Evolutionary conservation across 257 asterid genomes (phyloP).

Genomic region (Petunia secreta): DNA sequence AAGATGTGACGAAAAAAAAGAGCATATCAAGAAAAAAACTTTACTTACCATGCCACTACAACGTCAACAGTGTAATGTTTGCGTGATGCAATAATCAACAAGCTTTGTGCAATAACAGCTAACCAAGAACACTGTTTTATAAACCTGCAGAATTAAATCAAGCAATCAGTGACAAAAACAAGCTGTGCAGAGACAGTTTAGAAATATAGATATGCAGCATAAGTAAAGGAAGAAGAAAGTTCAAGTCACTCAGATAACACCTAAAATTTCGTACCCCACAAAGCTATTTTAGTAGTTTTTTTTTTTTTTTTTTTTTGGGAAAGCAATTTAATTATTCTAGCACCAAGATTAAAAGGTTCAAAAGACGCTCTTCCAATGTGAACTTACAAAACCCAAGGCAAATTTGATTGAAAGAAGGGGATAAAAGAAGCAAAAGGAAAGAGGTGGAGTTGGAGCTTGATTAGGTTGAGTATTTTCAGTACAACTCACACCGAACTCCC

Average conservation of each 20-base stretch:
- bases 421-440: slow-evolving; percentile 20
- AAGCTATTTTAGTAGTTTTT: no score
- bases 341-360: not conserved
- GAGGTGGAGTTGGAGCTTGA: not conserved
- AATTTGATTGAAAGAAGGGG: not conserved
- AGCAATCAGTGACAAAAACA: not conserved
- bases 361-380: not conserved
- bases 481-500: slow-evolving; percentile 5
- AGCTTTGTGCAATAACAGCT: slow-evolving; percentile 71
- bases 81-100: slow-evolving; percentile 91
- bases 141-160: slow-evolving; percentile 52
- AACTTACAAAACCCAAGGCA: not conserved
- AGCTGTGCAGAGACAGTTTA: not conserved
- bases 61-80: slow-evolving; percentile 97
- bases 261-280: not conserved
- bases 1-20: slow-evolving; percentile 3
- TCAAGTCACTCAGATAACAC: not conserved
- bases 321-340: not conserved
- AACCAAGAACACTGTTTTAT: slow-evolving; percentile 89
- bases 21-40: not conserved
- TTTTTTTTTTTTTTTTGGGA: no score
- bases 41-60: slow-evolving; percentile 87
- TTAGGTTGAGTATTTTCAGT: not conserved
- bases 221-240: not conserved
- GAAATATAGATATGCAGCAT: not conserved